Base-by-base conservation (phyloP, 2,329 filamentous ascomycete species). In the Sarocladiaceae sp. region DNA sequence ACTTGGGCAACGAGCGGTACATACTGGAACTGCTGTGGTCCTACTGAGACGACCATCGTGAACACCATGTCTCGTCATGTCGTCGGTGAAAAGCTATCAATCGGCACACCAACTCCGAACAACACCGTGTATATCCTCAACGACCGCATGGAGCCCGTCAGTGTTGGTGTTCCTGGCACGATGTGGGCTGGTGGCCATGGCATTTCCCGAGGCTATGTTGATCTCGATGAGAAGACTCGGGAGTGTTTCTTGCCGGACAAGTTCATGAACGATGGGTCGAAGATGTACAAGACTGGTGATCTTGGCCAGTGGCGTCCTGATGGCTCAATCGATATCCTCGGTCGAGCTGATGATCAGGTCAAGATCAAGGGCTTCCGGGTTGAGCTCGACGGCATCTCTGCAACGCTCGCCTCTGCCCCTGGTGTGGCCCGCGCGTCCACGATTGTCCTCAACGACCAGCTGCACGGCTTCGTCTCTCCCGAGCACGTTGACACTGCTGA, bases 331-430 rank as follows among this genome's bases (percentile, higher is more conserved):
- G 71, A 80, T 39, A 79, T 77, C 20, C 71, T 81, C 29, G 80
- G 81, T 3, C 74, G 80, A 31, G 71, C 71, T n/a, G 81, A 84
- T 57, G 80, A 83, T 54, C 81, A 84, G 59, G 76, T 84, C 54
- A 84, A 84, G 64, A 73, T 84, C 60, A 80, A 82, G 65, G 80
- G 80, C 7, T 83, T 83, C 60, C 77, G 81, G 22, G 77, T 84
- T 42, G 80, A 84, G 62, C 73, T 84, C 10, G 80, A 83, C 52
- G 78, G 80, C 31, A 74, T 84, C 25, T 72, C 79, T 2, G 65
- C 72, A n/a, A 73, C 74, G 12, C 67, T 79, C 52, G 73, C 72
- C 56, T 67, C 70, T 37, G 72, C 71, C 20, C 67, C 73, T 0
- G 71, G 69, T 2, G 71, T 82, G 26, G 70, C 63, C 50, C 73